Conservation (phyloP, 2,329 filamentous ascomycete genomes). For the Reticulascus tulasneorum region DNA sequence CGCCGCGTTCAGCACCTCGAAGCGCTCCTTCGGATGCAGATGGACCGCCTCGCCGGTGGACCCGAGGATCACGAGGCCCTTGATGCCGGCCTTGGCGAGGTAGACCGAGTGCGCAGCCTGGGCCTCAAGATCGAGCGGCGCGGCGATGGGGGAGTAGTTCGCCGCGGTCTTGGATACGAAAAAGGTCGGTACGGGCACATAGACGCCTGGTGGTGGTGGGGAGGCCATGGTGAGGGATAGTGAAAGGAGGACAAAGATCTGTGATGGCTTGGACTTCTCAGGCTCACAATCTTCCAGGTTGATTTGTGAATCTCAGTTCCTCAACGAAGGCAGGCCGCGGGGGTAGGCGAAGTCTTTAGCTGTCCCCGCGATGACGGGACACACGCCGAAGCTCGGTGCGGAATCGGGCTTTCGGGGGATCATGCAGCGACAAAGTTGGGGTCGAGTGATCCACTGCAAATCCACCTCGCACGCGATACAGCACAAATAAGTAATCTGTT, state of each 20-base stretch:
- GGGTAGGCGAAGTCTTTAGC: neutral
- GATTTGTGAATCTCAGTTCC: no score
- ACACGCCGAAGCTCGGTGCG: constrained; percentile 1
- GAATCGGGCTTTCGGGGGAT: constrained; percentile 2
- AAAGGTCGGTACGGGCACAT: constrained; percentile 62
- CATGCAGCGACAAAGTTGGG: constrained; percentile 3
- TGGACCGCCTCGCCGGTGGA: constrained; percentile 63
- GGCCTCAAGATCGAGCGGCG: constrained; percentile 53
- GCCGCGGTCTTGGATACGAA: constrained; percentile 43
- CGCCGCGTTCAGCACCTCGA: constrained; percentile 49
- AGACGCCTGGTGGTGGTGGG: constrained; percentile 50
- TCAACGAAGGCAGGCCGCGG: no score
- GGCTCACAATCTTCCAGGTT: no score
- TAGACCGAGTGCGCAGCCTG: constrained; percentile 57
- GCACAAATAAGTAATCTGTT: no score
- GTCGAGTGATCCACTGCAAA: no score
- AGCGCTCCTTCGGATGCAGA: constrained; percentile 54
- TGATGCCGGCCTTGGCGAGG: constrained; percentile 56
- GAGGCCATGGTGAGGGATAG: constrained; percentile 19
- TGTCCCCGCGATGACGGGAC: neutral
- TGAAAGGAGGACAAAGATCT: no score
- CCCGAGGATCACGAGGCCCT: constrained; percentile 58
- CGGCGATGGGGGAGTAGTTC: constrained; percentile 38
- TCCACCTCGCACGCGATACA: no score
- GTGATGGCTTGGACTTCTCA: constrained; percentile 4